Evolutionary conservation across 2,329 filamentous ascomycete genomes (phyloP).

Genomic region (Ceratocystis albifundus): DNA sequence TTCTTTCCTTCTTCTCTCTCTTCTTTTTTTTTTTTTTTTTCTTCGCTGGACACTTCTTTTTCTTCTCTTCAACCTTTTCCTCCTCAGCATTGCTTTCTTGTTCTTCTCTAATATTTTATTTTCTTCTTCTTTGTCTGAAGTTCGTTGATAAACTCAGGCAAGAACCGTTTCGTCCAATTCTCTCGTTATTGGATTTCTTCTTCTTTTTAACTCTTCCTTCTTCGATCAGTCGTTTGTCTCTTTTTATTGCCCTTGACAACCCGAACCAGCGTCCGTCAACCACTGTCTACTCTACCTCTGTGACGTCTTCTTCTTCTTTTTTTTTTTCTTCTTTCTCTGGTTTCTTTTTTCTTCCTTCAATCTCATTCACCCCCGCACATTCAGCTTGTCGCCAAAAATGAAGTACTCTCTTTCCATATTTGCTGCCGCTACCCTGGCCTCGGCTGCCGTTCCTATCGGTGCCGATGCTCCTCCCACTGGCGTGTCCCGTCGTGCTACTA

Average conservation of each 20-base stretch:
- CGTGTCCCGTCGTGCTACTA: slow-evolving; percentile 40
- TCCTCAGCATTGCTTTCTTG: slow-evolving; percentile 30
- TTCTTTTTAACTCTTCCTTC: slow-evolving; percentile 22
- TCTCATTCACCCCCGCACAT: background rate
- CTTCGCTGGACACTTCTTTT: slow-evolving; percentile 20
- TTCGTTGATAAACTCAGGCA: slow-evolving; percentile 1
- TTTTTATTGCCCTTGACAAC: slow-evolving; percentile 11
- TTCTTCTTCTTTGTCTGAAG: slow-evolving; percentile 3
- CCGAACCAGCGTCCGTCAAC: slow-evolving; percentile 11
- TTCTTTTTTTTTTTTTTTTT: slow-evolving; percentile 14
- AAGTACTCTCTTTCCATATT: slow-evolving; percentile 26
- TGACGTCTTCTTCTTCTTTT: no score
- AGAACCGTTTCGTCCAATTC: slow-evolving; percentile 29
- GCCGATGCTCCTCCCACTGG: slow-evolving; percentile 42
- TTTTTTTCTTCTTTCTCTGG: no score
- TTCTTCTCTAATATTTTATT: slow-evolving; percentile 15
- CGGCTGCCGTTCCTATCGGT: slow-evolving; percentile 35
- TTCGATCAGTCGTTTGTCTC: slow-evolving; percentile 7
- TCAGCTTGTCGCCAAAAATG: slow-evolving; percentile 21
- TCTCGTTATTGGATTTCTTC: slow-evolving; percentile 32
- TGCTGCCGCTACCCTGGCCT: slow-evolving; percentile 40
- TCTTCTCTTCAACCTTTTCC: slow-evolving; percentile 25
- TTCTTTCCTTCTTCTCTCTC: slow-evolving; percentile 15
- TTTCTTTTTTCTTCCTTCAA: slow-evolving; percentile 1
- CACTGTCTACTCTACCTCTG: slow-evolving; percentile 21